Base-by-base conservation (phyloP, 345 rosid genomes). In the Cardamine chenopodiifolia region DNA sequence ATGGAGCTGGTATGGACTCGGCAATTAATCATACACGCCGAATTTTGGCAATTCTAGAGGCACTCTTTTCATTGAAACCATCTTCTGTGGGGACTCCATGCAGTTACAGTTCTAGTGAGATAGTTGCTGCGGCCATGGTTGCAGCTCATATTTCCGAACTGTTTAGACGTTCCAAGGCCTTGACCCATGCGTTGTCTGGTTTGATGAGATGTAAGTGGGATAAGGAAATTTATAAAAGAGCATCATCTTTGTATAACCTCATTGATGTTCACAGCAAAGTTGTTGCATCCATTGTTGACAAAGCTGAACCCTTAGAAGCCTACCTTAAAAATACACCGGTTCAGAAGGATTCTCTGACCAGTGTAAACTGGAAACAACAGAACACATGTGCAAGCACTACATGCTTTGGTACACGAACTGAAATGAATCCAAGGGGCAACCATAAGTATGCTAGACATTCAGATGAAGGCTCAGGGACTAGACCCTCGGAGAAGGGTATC, bases 81-180 rank as follows among this genome's bases (percentile, higher is more conserved):
- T 94, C 98, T 20, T 86, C 97, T 62, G 83, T 94, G 56, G 97
- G 98, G 64, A 89, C 96, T 19, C 86, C 95, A 55, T 94, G 98
- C 97, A 79, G 96, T 75, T 91, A 88, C 78, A 91, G 97, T 75
- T 94, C 98, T 23, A 87, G 86, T 62, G 98, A 94, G 82, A 94
- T 94, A 63, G 96, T 94, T 68, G 98, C 98, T 44, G 98, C 98
- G n/a, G 97, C 98, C 71, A 94, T 94, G 98, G 98, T 94, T 77
- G 98, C 98, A 2, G 98, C 98, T 67, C 98, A 94, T 75, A 82
- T 94, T 73, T 94, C 98, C 25, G 98, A 91, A 79, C 79, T 94
- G 50, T 90, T 94, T 78, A 85, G 96, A 77, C 87, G 87, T 57
- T 94, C 98, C 42, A 94, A 87, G 86, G 91, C 98, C 62, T 88